Base-by-base conservation (phyloP, 495 filamentous ascomycete genomes). In the Astrothelium subdiscretum region DNA sequence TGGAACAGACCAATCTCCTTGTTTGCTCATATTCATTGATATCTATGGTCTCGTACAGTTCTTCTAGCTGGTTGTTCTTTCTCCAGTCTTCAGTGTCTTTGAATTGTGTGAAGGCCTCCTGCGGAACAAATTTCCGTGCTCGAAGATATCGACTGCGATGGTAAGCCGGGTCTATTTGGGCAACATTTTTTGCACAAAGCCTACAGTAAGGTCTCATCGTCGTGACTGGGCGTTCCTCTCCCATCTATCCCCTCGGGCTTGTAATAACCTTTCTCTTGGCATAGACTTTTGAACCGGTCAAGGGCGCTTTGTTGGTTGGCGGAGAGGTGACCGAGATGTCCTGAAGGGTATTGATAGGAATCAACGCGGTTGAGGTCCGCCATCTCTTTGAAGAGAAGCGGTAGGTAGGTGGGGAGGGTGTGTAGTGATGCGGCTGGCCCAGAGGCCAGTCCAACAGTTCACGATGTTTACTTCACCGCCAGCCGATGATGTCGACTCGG, bases 31-130 rank as follows among this genome's bases (percentile, higher is more conserved):
- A 96, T 32, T 89, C 88, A 6, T 90, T 81, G 32, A 91, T 74
- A 61, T 91, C 88, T 18, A 77, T 77, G 22, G 68, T 77, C 32
- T 73, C 66, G 64, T 74, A 77, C 40, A 76, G 64, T 15, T 66
- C 67, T 20, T 70, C 70, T 18, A 77, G 63, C 58, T 88, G 73
- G 71, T 92, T 91, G 58, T 87, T 83, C 69, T 82, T 83, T 40
- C 91, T 84, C 87, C 91, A 96, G 35, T 88, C 83, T 74, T 96
- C 90, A 0, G 91, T 95, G 59, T 91, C 89, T 68, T 86, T 85
- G 74, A 96, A 96, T 71, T 95, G 91, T 59, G 72, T 79, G 73
- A 86, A 90, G 1, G 91, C 91, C 54, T 89, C 87, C 59, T 80
- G 74, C 4, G 86, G 79, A 57, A 85, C 77, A 75, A 90, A 95